A percentile compares a stretch with the other conserved stretches of the same genome.
These are phyloP conservation scores for Dillenia turbinata DNA, from an alignment of 164 flowering plant genomes.

Conservation along the genomic window DNA sequence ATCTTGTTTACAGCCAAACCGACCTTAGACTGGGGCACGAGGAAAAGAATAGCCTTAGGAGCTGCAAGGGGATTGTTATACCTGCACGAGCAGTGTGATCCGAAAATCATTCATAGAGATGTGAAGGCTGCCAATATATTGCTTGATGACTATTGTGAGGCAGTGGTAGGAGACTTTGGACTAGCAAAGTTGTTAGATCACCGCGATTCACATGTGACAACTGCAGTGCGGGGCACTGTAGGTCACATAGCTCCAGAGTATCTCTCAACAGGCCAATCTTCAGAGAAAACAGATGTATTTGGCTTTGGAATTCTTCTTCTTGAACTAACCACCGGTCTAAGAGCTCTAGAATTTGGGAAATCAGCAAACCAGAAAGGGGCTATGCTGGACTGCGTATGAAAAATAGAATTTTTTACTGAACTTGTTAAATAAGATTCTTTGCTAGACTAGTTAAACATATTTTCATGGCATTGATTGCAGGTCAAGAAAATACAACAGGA, in stretches of 20 bases:
- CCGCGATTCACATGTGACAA: slow-evolving; percentile 65
- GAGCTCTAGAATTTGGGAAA: slow-evolving; percentile 66
- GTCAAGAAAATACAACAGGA: slow-evolving; percentile 62
- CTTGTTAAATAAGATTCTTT: no score
- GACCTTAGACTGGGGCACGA: slow-evolving; percentile 55
- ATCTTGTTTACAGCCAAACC: slow-evolving; percentile 44
- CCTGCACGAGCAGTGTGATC: slow-evolving; percentile 76
- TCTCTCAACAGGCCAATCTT: slow-evolving; percentile 70
- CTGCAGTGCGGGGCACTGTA: slow-evolving; percentile 73
- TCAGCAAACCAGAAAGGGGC: slow-evolving; percentile 63
- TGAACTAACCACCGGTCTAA: slow-evolving; percentile 59
- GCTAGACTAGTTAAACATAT: neutral
- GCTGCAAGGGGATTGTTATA: slow-evolving; percentile 65
- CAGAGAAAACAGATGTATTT: slow-evolving; percentile 73
- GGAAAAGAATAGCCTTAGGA: slow-evolving; percentile 63
- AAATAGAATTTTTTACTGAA: no score
- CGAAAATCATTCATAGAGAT: slow-evolving; percentile 76
- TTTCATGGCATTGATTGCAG: slow-evolving; percentile 23
- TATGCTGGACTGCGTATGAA: slow-evolving; percentile 65
- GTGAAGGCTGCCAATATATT: slow-evolving; percentile 78
- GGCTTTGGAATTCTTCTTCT: slow-evolving; percentile 72
- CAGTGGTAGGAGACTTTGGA: slow-evolving; percentile 80
- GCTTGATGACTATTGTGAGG: slow-evolving; percentile 68
- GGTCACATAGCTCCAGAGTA: slow-evolving; percentile 80
- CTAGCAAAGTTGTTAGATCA: slow-evolving; percentile 67